These are phyloP conservation scores for Fusarium humuli DNA, from an alignment of 2,329 filamentous ascomycete genomes.

Conservation along the genomic window DNA sequence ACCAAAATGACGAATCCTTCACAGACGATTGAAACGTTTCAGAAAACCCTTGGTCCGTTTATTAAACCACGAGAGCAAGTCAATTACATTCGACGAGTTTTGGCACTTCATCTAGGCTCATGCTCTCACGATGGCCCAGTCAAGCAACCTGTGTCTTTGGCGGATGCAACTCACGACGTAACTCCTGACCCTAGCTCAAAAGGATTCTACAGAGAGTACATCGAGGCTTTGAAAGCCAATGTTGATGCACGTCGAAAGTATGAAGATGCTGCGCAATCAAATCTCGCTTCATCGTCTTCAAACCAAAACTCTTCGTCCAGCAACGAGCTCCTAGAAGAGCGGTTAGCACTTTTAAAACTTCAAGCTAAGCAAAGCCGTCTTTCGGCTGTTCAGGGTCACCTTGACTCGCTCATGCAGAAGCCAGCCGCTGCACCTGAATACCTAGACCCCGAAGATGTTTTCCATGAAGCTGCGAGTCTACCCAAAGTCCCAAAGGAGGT, in stretches of 20 bases:
- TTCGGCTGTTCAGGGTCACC: slow-evolving; percentile 61
- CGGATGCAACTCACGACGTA: slow-evolving; percentile 54
- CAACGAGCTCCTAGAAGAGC: slow-evolving; percentile 58
- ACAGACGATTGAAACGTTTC: slow-evolving; percentile 53
- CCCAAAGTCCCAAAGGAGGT: slow-evolving; percentile 66
- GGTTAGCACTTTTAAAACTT: slow-evolving; percentile 63
- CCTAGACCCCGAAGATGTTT: slow-evolving; percentile 62
- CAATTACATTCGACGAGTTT: slow-evolving; percentile 65
- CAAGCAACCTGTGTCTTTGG: slow-evolving; percentile 61
- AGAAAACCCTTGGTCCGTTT: slow-evolving; percentile 62
- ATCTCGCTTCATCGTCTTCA: slow-evolving; percentile 30
- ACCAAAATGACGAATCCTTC: slow-evolving; percentile 49
- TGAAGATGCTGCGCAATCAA: slow-evolving; percentile 50
- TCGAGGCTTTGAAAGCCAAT: slow-evolving; percentile 66
- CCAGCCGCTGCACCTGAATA: slow-evolving; percentile 64
- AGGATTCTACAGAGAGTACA: slow-evolving; percentile 65
- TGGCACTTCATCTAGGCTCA: slow-evolving; percentile 65
- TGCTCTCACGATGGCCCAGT: slow-evolving; percentile 58
- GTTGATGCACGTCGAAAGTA: slow-evolving; percentile 63
- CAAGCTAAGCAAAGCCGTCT: slow-evolving; percentile 65
- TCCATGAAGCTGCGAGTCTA: slow-evolving; percentile 57
- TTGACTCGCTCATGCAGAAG: slow-evolving; percentile 63
- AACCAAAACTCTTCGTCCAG: slow-evolving; percentile 32
- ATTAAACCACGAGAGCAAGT: slow-evolving; percentile 69
- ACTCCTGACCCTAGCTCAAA: slow-evolving; percentile 53